Base-by-base conservation (phyloP, 176 grass and related monocot species). In the Musa beccarii region DNA sequence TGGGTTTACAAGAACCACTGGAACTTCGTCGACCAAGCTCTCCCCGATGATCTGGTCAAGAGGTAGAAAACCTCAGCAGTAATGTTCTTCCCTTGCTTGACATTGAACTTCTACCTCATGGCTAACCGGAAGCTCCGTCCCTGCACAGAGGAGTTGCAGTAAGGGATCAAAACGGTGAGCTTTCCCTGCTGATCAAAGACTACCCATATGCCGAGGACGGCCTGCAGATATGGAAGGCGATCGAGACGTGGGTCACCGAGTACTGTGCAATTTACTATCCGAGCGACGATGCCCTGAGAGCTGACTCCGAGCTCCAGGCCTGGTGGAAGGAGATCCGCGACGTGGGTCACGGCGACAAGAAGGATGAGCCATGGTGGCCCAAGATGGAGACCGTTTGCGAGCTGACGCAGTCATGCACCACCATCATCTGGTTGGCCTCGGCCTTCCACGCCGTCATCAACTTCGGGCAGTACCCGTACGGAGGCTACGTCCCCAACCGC, bases 391-490 rank as follows among this genome's bases (percentile, higher is more conserved):
- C 34, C 34, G 34, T 43, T 43, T 6, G 0, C 4, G 34, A 43
- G 34, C 34, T 74, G 52, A 57, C 13, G 3, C 21, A 54, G 1
- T 15, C 72, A 12, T 79, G 77, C 66, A 79, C 66, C 26, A 71
- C 26, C 53, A 79, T 71, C 66, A 79, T 79, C 52, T 79, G 77
- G 77, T 53, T 79, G 8, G 77, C 77, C 28, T 79, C 77, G 25
- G 77, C 77, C 10, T 66, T 71, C 52, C 77, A 79, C 53, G 53
- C 77, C 3, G 77, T 66, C 52, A 54, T 79, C 53, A 79, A 79
- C 66, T 79, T 79, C 25, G 77, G 77, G 53, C 77, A 79, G 77
- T 79, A 70, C 28, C 77, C 77, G 6, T 71, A 79, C 77, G 66
- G 53, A 9, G 77, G 77, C 2, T 79, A 79, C 25, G 8, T 79